Evolutionary conservation across 345 rosid species (phyloP).

Genomic region (Eutrema heterophyllum): DNA sequence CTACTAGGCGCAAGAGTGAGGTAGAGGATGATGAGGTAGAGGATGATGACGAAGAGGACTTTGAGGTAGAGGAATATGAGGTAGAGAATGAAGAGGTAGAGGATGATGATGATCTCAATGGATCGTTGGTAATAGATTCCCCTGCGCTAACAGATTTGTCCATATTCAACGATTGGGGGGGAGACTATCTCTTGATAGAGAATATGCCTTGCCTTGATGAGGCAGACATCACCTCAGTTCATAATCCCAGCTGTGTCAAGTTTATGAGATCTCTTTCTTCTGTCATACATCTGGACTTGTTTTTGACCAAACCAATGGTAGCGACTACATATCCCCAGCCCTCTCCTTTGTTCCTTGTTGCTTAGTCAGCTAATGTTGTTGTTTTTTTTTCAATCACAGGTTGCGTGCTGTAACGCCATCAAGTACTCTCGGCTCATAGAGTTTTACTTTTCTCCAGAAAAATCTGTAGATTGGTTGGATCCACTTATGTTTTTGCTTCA

Average conservation of each 20-base stretch:
- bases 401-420: not conserved
- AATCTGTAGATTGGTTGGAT: not conserved
- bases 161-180: fast-evolving
- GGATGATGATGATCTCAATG: not conserved
- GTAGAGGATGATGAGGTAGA: too few species aligned
- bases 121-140: not conserved
- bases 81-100: not conserved
- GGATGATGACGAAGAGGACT: too few species aligned
- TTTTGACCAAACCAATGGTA: not conserved
- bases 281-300: not conserved
- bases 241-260: not conserved
- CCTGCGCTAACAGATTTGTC: not conserved
- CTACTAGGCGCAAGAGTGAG: not conserved
- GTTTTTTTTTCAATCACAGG: not conserved
- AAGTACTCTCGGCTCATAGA: not conserved
- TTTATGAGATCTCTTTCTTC: not conserved
- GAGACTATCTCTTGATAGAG: not conserved
- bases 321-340: not conserved
- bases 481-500: not conserved
- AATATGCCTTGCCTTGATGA: not conserved
- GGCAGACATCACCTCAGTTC: fast-evolving
- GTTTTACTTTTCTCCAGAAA: fast-evolving
- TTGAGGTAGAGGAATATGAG: too few species aligned
- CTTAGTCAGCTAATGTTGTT: not conserved
- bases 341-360: not conserved